Evolutionary conservation across 768 basidiomycete species (phyloP), one percentile per base, ranked within the genome.

Genomic region (Hericium erinaceus): DNA sequence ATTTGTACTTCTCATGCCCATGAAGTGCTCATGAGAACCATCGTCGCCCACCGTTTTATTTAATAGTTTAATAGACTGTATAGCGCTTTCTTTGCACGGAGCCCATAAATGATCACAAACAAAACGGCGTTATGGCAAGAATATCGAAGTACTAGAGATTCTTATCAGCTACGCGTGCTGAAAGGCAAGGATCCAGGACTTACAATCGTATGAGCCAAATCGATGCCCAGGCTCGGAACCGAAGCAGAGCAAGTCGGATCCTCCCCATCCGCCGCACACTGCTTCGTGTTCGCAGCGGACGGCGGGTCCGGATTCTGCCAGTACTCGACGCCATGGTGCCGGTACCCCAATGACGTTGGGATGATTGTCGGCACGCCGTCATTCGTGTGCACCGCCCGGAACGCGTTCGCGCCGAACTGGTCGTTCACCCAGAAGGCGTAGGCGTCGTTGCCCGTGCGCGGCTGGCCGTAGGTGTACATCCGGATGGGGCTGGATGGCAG

Each of bases 391-490:
- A 8, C 22, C 59, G 24, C 55, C 15, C 62, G 49, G 54, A 57
- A 63, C 2, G 57, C 49, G 12, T 64, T 62, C 1, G 56, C 39
- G 7, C 59, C 61, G 7, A 65, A 15, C 11, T 55, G 38, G 8
- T 44, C 18, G 16, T 64, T 60, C 12, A 64, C 61, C 26, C 46
- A 60, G 5, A 22, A 4, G 4, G 64, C 61, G 41, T 48, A 64
- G 10, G n/a, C n/a, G 20, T 28, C 52, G 48, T 66, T 63, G 20
- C 65, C 65, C 0, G 55, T 59, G 39, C 65, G 59, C 20, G 64
- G 65, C 39, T 64, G 64, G 16, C 65, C 65, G 39, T 60, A 63
- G 40, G 61, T 63, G 54, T 57, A 63, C 46, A 63, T 48, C 48
- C 61, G 52, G 16, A 63, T 56, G 12, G 22, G 26, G 10, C 56